Percentiles rank a stretch among this genome's conserved stretches.
Conservation (phyloP, 345 rosid species). For the rapeseed (Brassica napus) region Da-Ae NC_063442.1:41615001-41615500, state of each 20-base stretch:
- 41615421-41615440: constrained; percentile 60
- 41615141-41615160: not conserved
- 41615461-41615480: constrained; percentile 70
- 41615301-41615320: not conserved
- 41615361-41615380: constrained; percentile 4
- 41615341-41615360: not conserved
- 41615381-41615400: constrained; percentile 44
- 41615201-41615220: too few relatives aligned
- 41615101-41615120: not conserved
- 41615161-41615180: not conserved
- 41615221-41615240: not conserved
- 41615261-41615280: not conserved
- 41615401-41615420: constrained; percentile 53
- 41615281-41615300: not conserved
- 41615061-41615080: not conserved
- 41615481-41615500: constrained; percentile 73
- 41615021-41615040: constrained; percentile 5
- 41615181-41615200: not conserved
- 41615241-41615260: not conserved
- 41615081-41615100: not conserved
- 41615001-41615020: not conserved
- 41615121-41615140: not conserved
- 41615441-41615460: constrained; percentile 62
- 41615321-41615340: not conserved
- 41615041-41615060: not conserved